Evolutionary conservation across 306 rosid genomes (phyloP), one percentile per base, ranked within the genome.

Genomic region (Inga oerstediana): DNA sequence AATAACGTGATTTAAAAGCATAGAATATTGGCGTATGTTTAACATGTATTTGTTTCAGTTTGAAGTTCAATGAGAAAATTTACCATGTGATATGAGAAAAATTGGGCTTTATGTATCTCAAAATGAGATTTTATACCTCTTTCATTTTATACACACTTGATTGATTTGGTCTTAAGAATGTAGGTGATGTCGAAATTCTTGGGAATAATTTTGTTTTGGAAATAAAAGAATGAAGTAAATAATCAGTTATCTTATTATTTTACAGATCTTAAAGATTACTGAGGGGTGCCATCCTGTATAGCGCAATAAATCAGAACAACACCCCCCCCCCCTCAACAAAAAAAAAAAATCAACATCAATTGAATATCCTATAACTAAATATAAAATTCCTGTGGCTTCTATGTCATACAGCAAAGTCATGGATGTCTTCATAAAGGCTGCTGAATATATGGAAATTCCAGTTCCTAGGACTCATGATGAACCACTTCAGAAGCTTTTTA

Each of bases 381-480:
- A 72, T 37, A 51, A 34, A 43, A 84, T 58, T 64, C 68, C 34
- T 77, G 41, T 74, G 71, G 45, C 73, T 56, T 19, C 76, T 78
- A 41, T 17, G 7, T 78, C 83, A 24, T 72, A 54, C 93, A 97
- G 99, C 95, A 97, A 97, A 90, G 98, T 97, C 58, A 97, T 97
- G 99, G 99, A 97, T 76, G 94, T 97, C 88, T 97, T 97, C 90
- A 88, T 89, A 86, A 97, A 91, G 89, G 97, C 98, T 83, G 95
- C 99, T 35, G 99, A 97, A 84, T 94, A 91, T 82, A 93, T 84
- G 88, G 98, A 97, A 88, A 90, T 97, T 88, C 99, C 98, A 83
- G 95, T 97, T 88, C 98, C 93, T 86, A 91, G 99, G 84, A 92
- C 97, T 58, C 98, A 97, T 35, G 85, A 91, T 74, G 99, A 94